Conservation (phyloP, 1,284 basidiomycete genomes). For the Peniophora sp. region DNA sequence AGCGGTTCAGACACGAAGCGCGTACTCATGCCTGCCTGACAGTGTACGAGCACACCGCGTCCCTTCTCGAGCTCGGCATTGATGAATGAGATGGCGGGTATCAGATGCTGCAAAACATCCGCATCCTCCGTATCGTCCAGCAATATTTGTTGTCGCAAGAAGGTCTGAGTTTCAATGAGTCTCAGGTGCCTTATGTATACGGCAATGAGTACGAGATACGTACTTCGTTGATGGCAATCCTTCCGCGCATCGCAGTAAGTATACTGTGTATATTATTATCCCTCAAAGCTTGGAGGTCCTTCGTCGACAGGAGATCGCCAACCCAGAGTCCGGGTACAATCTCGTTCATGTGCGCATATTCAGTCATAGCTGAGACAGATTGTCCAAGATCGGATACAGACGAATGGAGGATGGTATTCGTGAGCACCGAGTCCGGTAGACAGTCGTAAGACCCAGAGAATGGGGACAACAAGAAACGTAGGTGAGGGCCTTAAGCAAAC, state of each 20-base stretch:
- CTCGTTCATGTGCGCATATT: conserved; percentile 40
- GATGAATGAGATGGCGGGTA: conserved; percentile 76
- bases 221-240: conserved; percentile 58
- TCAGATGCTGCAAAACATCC: conserved; percentile 71
- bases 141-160: conserved; percentile 62
- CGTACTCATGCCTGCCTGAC: conserved; percentile 81
- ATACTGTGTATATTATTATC: conserved; percentile 62
- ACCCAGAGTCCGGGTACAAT: conserved; percentile 60
- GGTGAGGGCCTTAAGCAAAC: too few relatives aligned
- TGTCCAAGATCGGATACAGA: too few relatives aligned
- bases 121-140: conserved; percentile 64
- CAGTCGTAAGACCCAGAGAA: too few relatives aligned
- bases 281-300: conserved; percentile 45
- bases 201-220: conserved; percentile 14
- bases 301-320: conserved; percentile 50
- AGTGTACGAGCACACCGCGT: conserved; percentile 77
- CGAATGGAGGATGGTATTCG: too few relatives aligned
- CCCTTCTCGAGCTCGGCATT: conserved; percentile 66
- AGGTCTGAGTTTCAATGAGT: conserved; percentile 38
- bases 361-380: not conserved
- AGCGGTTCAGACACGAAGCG: conserved; percentile 12
- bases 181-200: conserved; percentile 4
- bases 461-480: too few relatives aligned
- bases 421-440: too few relatives aligned
- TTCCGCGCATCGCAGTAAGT: conserved; percentile 64